phyloP scores from a whole-genome alignment of 768 basidiomycete genomes.

The Clathrus columnatus region DNA sequence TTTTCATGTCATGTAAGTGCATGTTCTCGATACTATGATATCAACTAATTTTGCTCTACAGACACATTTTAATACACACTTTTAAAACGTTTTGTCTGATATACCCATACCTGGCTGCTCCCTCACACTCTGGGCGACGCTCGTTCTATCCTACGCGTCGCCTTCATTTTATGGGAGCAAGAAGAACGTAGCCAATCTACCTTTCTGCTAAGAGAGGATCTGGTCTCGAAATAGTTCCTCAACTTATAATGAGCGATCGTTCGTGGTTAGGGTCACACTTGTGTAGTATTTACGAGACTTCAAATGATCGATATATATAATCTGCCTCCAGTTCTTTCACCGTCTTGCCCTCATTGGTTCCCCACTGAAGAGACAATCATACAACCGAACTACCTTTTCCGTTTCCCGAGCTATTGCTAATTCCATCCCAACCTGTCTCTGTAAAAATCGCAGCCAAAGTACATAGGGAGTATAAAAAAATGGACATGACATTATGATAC shows the following conservation, averaged over 20 bases:
- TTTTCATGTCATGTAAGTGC: slow-evolving; percentile 2
- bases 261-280: too few relatives aligned
- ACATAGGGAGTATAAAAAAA: not conserved
- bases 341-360: slow-evolving; percentile 49
- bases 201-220: too few relatives aligned
- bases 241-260: too few relatives aligned
- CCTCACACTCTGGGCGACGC: slow-evolving; percentile 95
- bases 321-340: slow-evolving; percentile 78
- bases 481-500: slow-evolving; percentile 34
- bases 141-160: slow-evolving; percentile 53
- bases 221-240: not conserved
- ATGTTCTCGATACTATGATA: not conserved
- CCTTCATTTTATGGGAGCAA: slow-evolving; percentile 98
- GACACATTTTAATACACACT: not conserved
- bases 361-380: slow-evolving; percentile 68
- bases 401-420: slow-evolving; percentile 69
- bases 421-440: slow-evolving; percentile 77
- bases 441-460: not conserved
- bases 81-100: not conserved
- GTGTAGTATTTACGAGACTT: too few relatives aligned
- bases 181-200: slow-evolving; percentile 21
- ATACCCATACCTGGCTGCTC: slow-evolving; percentile 56
- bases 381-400: slow-evolving; percentile 81
- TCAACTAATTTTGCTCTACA: not conserved
- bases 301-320: slow-evolving; percentile 26